Base-by-base conservation (phyloP, 208 protist genomes). In the Porcisia deanei region DNA sequence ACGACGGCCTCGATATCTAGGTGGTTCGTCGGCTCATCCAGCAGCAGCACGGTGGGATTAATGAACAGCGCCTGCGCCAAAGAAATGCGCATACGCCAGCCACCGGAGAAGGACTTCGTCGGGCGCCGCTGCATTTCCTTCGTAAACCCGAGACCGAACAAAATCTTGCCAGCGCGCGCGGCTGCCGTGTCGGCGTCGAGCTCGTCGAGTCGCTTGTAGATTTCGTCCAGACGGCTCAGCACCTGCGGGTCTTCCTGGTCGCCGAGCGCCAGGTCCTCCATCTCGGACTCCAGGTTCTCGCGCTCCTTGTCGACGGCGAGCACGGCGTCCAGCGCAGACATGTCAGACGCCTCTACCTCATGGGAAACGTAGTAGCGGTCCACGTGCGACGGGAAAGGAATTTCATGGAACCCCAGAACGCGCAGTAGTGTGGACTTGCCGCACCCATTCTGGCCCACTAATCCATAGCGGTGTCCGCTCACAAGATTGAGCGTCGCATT, bases 1-100 rank as follows among this genome's bases (percentile, higher is more conserved):
- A 99, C 95, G 58, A 97, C 96, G 22, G 98, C 96, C 85, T 98
- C 96, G 54, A 99, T 96, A 83, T 99, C 96, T 86, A 99, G 82
- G 86, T 99, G 97, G 84, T 99, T 99, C 22, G 98, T 99, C 22
- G 98, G 98, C 88, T 99, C 98, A 75, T 99, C 98, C 25, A 99
- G 92, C n/a, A 99, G 79, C 9, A 99, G 84, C 39, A 99, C 82
- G 0, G 94, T 95, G 41, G 98, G 98, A 77, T 90, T 87, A 49
- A 98, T 91, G 81, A 99, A 99, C 25, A 99, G 91, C 5, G 97
- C 98, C 77, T 96, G 93, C 1, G 98, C 97, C 7, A 99, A 91
- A 20, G 98, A 97, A 60, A 99, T 97, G 60, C 98, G 94, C 98
- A 99, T 99, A 60, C 98, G 87, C 98, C 98, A 99, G 58, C 98